These are phyloP conservation scores for Crithidia sp. DNA, from an alignment of 208 protist genomes.

Conservation along the genomic window DNA sequence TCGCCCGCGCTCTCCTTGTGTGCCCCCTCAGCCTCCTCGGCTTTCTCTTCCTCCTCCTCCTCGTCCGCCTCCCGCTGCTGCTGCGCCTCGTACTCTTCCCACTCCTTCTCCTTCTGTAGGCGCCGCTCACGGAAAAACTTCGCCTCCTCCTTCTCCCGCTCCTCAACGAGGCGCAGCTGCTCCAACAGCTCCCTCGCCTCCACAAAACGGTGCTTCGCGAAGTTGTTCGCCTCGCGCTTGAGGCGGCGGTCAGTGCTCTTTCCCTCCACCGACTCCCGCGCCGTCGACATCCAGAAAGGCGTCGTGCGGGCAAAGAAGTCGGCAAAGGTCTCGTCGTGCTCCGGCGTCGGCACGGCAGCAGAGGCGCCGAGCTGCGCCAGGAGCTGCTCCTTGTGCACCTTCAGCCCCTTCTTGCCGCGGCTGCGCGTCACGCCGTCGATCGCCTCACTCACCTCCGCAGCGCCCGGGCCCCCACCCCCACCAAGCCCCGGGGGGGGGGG, in stretches of 20 bases:
- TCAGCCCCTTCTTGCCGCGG: constrained; percentile 84
- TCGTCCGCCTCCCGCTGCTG: constrained; percentile 35
- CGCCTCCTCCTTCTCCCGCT: constrained; percentile 77
- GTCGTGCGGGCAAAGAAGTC: constrained; percentile 67
- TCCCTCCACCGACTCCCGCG: constrained; percentile 56
- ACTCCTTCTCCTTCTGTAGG: constrained; percentile 78
- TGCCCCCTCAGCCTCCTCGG: neutral
- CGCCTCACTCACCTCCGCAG: constrained; percentile 27
- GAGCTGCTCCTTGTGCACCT: constrained; percentile 89
- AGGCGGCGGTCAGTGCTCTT: constrained; percentile 26
- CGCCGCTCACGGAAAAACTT: constrained; percentile 77
- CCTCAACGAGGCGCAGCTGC: constrained; percentile 84
- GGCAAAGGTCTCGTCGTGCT: constrained; percentile 53
- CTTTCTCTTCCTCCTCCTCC: constrained; percentile 12
- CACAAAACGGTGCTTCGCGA: constrained; percentile 62
- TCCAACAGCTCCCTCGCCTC: constrained; percentile 76
- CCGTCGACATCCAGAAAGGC: constrained; percentile 74
- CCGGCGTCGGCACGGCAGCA: constrained; percentile 69
- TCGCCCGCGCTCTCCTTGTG: too few species aligned
- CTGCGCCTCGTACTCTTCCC: constrained; percentile 66
- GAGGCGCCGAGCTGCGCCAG: constrained; percentile 75
- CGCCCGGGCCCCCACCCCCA: too few species aligned
- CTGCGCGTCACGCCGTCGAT: constrained; percentile 60
- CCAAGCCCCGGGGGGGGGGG: too few species aligned
- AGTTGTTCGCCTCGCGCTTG: constrained; percentile 46